Base-by-base conservation (phyloP, 768 basidiomycete genomes). In the Mycena pura region DNA sequence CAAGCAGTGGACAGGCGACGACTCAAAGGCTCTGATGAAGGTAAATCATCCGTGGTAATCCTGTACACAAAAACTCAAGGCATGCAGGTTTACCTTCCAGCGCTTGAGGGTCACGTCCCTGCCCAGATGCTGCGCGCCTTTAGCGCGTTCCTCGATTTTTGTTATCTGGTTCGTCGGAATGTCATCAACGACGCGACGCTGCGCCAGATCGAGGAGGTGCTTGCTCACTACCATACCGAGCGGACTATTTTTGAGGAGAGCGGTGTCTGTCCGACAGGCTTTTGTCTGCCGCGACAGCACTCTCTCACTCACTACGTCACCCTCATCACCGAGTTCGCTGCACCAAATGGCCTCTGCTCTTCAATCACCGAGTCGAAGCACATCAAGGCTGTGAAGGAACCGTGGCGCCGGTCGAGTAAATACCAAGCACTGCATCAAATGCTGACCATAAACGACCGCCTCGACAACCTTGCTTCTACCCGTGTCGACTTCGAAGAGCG, bases 381-480 rank as follows among this genome's bases (percentile, higher is more conserved):
- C n/a, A n/a, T n/a, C n/a, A n/a, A n/a, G n/a, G 73, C 72, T 7
- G 73, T 79, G 5, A 79, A 78, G 47, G 54, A 75, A 17, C 44
- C 44, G 27, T 46, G 44, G 44, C 44, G 44, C 14, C 44, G 44
- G 6, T 46, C 44, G 2, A 46, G 44, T 19, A 17, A 15, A 27
- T 46, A 27, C 15, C 6, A 46, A 13, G 44, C 44, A 1, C 27
- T 46, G 14, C 14, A 19, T 5, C 73, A 77, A 34, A 78, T 78
- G 63, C 71, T 77, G 0, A 21, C 70, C 0, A 71, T 67, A 21
- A 77, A 74, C 36, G 67, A 71, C 21, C 51, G 55, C 2, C 54
- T 75, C 1, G 72, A 78, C 48, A 76, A 77, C 51, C 64, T 73
- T 0, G 60, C 47, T 3, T 31, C 32, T 8, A n/a, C n/a, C 25